Conservation (phyloP, 768 basidiomycete genomes). For the Phallus indusiatus region DNA sequence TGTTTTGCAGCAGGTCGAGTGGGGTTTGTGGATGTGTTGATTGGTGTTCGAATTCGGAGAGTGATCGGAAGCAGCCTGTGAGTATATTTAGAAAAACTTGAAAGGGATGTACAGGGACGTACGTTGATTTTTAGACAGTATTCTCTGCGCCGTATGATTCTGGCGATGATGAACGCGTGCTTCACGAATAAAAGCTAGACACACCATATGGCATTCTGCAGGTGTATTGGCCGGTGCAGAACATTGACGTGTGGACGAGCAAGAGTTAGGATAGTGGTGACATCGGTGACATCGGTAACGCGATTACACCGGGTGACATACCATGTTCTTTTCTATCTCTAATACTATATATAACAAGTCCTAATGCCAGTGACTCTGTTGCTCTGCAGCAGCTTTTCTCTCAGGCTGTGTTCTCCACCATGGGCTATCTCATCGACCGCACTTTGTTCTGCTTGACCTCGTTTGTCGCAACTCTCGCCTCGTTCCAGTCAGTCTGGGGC, state of each 20-base stretch:
- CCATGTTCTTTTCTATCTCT: too few species aligned
- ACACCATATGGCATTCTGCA: constrained; percentile 35
- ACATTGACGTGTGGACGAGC: constrained; percentile 45
- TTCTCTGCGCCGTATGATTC: constrained; percentile 40
- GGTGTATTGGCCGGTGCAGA: constrained; percentile 41
- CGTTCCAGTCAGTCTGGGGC: constrained; percentile 13
- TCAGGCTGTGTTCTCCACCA: background rate
- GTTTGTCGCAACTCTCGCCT: constrained; percentile 11
- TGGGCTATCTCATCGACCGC: constrained; percentile 10
- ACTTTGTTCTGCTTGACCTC: constrained; percentile 14
- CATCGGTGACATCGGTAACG: too few species aligned
- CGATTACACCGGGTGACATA: too few species aligned
- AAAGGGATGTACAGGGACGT: too few species aligned
- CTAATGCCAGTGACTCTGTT: background rate
- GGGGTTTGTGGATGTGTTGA: constrained; percentile 23
- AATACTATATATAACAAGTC: too few species aligned
- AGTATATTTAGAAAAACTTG: too few species aligned
- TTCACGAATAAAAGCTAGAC: constrained; percentile 42
- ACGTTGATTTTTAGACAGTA: constrained; percentile 34
- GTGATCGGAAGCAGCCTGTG: constrained; percentile 21
- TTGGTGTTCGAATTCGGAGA: constrained; percentile 37
- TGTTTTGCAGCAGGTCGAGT: too few species aligned
- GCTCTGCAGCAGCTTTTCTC: background rate
- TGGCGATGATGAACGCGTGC: constrained; percentile 17
- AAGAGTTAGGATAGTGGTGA: too few species aligned